Evolutionary conservation across 1,139 yeast genomes (phyloP), one percentile per base, ranked within the genome.

Genomic region (Hansenula anomala): DNA sequence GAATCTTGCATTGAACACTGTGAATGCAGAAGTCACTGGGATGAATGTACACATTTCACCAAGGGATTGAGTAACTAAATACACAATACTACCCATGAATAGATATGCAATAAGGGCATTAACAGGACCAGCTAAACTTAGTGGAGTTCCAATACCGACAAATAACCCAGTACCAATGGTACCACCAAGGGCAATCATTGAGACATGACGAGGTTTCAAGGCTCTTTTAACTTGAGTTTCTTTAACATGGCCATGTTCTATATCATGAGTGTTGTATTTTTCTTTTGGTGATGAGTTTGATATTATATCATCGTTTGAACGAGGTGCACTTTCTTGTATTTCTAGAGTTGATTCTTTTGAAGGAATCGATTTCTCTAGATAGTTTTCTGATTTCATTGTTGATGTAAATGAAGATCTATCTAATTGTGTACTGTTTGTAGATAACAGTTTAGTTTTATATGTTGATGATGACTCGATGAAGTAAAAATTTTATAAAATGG

Each of bases 21-120:
- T 67, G 61, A 84, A 82, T 2, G 84, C 77, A 15, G 86, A 84
- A 3, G 85, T 67, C 30, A 78, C 73, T 4, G 88, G 88, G 35
- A 80, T 78, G 51, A 74, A 76, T 14, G 87, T 79, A 36, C 85
- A 86, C 87, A 81, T 80, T 58, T 81, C 89, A 46, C 88, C 88
- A 43, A 84, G 64, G 2, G 84, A 71, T 55, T 81, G 88, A 41
- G 85, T 80, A 40, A 82, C 82, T 15, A 73, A 66, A 51, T 69
- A 80, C 4, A 80, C 82, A 47, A 84, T 64, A 8, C 83, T 61
- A 24, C 87, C 85, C 67, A 82, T 77, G 56, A 83, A 78, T 29
- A 75, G 47, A 53, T 78, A 83, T 0, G 87, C 75, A 38, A 84
- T 78, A 24, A 84, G 63, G 4, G 84, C 65, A 34, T 81, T 77